Evolutionary conservation across 1,139 yeast genomes (phyloP).

Genomic region (Pichia sp.): DNA sequence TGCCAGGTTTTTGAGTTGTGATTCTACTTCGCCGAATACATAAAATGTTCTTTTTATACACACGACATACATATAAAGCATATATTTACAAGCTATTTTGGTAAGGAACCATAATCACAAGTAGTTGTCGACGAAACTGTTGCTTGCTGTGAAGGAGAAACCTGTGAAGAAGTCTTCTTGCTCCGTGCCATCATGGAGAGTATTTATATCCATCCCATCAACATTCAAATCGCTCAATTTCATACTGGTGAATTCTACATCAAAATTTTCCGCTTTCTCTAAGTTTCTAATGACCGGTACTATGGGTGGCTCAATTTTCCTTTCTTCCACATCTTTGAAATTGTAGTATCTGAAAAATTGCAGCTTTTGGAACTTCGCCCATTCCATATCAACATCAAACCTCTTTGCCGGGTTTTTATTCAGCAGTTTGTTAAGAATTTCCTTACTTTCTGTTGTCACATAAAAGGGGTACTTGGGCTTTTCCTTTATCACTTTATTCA

Average conservation of each 20-base stretch:
- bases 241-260: slow-evolving; percentile 77
- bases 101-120: not conserved
- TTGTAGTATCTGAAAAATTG: slow-evolving; percentile 74
- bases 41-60: not conserved
- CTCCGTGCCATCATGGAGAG: not conserved
- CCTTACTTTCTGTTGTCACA: slow-evolving; percentile 80
- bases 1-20: slow-evolving; percentile 43
- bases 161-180: slow-evolving; percentile 35
- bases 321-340: slow-evolving; percentile 61
- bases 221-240: slow-evolving; percentile 20
- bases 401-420: slow-evolving; percentile 74
- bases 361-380: slow-evolving; percentile 56
- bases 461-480: slow-evolving; percentile 77
- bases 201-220: slow-evolving; percentile 1
- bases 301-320: slow-evolving; percentile 69
- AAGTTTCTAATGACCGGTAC: slow-evolving; percentile 83
- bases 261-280: slow-evolving; percentile 83
- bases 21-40: not conserved
- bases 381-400: slow-evolving; percentile 59
- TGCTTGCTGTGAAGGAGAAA: slow-evolving; percentile 38
- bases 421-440: slow-evolving; percentile 64
- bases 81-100: not conserved
- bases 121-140: slow-evolving; percentile 29
- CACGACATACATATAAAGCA: not conserved
- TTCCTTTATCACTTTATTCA: slow-evolving; percentile 75